Evolutionary conservation across 768 basidiomycete species (phyloP), one percentile per base, ranked within the genome.

Genomic region (Calvatia gigantea): DNA sequence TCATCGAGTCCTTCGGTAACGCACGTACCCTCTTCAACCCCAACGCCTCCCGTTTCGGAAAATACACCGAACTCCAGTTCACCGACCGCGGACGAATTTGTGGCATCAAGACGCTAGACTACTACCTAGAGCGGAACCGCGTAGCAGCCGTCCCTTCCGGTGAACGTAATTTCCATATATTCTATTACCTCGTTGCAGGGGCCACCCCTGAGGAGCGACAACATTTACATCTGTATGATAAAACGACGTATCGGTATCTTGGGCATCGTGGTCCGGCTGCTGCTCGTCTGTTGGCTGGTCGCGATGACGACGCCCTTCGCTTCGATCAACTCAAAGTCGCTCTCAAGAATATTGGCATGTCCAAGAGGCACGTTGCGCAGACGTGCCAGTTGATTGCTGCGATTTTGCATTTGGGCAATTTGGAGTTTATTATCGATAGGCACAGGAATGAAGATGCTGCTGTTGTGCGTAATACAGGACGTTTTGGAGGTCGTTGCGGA

Each of bases 11-110:
- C 1, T 98, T 98, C 66, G 96, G 96, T 14, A 89, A 91, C 62
- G 91, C 95, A 17, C 87, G 91, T 57, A 93, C 93, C 1, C 82
- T 93, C 53, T 88, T 91, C 74, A 97, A 98, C 66, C 82, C 91
- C 44, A 97, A 97, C 65, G 95, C 96, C 12, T 98, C 97, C 28
- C 88, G 94, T 45, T 97, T 96, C 67, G 97, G 96, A 54, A 94
- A 96, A 69, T 99, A 99, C 69, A 97, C 94, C 42, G 97, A 99
- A 66, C 81, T 99, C 0, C 97, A 98, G 71, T 98, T 98, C 74
- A 91, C 83, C 50, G 94, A 98, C 31, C 87, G 90, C 19, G 95
- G 95, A 6, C 81, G 94, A 3, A 73, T 98, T 0, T 85, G 78
- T 43, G 97, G 97, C 59, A 76, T 93, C 67, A 98, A 98, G 70